Base-by-base conservation (phyloP, 2,329 filamentous ascomycete genomes). In the Niveomyces coronatus region DNA sequence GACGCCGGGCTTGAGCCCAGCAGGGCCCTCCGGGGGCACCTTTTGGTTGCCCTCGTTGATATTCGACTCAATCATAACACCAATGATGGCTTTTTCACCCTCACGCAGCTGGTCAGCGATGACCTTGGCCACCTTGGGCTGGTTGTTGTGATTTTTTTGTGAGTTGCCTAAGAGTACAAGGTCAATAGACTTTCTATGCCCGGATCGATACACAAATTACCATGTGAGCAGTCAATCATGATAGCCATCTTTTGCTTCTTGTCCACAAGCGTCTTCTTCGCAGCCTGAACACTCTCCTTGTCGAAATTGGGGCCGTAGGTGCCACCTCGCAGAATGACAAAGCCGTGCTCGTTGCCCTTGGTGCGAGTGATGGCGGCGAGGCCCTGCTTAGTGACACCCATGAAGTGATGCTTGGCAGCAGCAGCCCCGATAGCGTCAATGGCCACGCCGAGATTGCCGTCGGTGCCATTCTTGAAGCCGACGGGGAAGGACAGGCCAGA, bases 381-480 rank as follows among this genome's bases (percentile, higher is more conserved):
- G 44, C 91, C 91, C 57, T 94, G 88, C 72, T 98, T 98, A 22
- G 91, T 98, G 35, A 98, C 91, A 63, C 88, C 89, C 72, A 98
- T 83, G 71, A 98, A 98, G 69, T 95, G 89, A 63, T 98, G 91
- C 61, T 75, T 79, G n/a, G 82, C 72, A 41, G 81, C 79, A 1
- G 83, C 84, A 20, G 85, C 80, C 43, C 89, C 91, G 57, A 96
- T 95, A 23, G 91, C 91, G 58, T 98, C 91, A 52, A 96, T 93
- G 15, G 89, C 88, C 15, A 96, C 88, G 19, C 77, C 79, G 40
- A 98, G 68, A 51, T 82, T 86, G 29, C 91, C 91, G 54, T 98
- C 91, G 17, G 91, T 98, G 45, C 91, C 91, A 64, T 98, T 98
- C 78, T 98, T 98, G 82, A 95, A 98, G 43, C 91, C 91, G 49